These are phyloP conservation scores for Arachis monticola DNA, from an alignment of 331 rosid species.

Conservation along the genomic window DNA sequence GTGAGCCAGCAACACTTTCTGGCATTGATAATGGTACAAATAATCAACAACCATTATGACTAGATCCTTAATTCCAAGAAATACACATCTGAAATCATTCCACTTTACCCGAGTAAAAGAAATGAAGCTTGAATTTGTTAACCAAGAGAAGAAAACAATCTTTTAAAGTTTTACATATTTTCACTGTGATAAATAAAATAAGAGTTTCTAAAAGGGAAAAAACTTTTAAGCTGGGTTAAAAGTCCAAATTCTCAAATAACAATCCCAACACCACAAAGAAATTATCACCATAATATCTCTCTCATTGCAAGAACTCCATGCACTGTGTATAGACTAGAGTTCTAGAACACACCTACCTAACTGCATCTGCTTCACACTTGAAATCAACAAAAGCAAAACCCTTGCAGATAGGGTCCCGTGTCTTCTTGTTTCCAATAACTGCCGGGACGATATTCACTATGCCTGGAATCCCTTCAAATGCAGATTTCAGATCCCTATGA, in stretches of 20 bases:
- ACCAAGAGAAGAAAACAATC: slow-evolving; percentile 25
- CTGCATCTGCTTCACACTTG: slow-evolving; percentile 67
- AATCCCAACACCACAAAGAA: slow-evolving; percentile 31
- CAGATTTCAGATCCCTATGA: slow-evolving; percentile 73
- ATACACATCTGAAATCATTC: slow-evolving; percentile 17
- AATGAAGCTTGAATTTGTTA: slow-evolving; percentile 24
- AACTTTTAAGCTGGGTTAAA: not conserved
- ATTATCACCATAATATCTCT: slow-evolving; percentile 1
- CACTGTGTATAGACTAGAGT: not conserved
- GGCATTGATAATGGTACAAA: slow-evolving; percentile 9
- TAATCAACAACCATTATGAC: not conserved
- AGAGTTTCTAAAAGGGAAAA: slow-evolving; percentile 1
- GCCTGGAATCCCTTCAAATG: slow-evolving; percentile 70
- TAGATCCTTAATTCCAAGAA: not conserved
- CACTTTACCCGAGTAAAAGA: slow-evolving; percentile 21
- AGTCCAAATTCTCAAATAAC: not conserved
- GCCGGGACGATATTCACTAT: slow-evolving; percentile 65
- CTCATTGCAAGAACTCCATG: slow-evolving; percentile 15
- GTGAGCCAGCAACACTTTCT: slow-evolving; percentile 1
- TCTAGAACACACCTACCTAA: slow-evolving; percentile 67
- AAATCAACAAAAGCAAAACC: slow-evolving; percentile 86
- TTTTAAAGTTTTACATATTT: slow-evolving; percentile 13
- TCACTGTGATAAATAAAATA: slow-evolving; percentile 5
- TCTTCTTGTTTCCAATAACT: slow-evolving; percentile 82
- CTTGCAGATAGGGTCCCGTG: slow-evolving; percentile 92